Base-by-base conservation (phyloP, 371 early-diverging fungal genomes). In the Thermomucor indicae-seudaticae region DNA sequence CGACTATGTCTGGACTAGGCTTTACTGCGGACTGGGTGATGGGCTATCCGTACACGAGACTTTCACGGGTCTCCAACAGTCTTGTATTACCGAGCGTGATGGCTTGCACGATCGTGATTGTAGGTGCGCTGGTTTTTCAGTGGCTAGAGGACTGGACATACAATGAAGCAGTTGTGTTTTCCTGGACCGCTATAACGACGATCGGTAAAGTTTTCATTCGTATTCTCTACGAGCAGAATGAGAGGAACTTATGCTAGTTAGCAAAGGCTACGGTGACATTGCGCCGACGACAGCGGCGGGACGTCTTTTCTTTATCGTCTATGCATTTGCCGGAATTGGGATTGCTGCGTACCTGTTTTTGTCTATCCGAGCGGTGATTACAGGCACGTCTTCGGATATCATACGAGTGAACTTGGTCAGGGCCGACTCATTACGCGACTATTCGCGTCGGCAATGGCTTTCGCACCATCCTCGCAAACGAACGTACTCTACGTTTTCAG, bases 201-300 rank as follows among this genome's bases (percentile, higher is more conserved):
- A 60, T 60, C 17, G 57, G 57, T 49, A 47, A 3, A 22, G 19
- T 11, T n/a, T n/a, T 28, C 2, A 38, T 23, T 6, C 11, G 5
- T 4, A 11, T 5, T 8, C 27, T 44, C 11, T 17, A 20, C n/a
- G 16, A 23, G 8, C 11, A 34, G 5, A 6, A 47, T 8, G 16
- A n/a, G 14, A 17, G 16, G 23, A 29, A 30, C 0, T 3, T 20
- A 6, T 16, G 6, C 14, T 17, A 6, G 14, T 10, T 23, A n/a
- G n/a, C n/a, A 7, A n/a, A 57, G 60, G 60, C 3, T 60, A 60
- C 32, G 60, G 60, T 6, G 60, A 60, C 23, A 43, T 60, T n/a
- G 47, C 48, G 14, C 60, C 60, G 3, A 22, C 28, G 3, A 51
- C 55, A 2, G 20, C 30, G 2, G 12, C 25, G 29, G 60, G 60